These are phyloP conservation scores for Clarkia xantiana DNA, from an alignment of 345 rosid genomes.

Conservation along the genomic window DNA sequence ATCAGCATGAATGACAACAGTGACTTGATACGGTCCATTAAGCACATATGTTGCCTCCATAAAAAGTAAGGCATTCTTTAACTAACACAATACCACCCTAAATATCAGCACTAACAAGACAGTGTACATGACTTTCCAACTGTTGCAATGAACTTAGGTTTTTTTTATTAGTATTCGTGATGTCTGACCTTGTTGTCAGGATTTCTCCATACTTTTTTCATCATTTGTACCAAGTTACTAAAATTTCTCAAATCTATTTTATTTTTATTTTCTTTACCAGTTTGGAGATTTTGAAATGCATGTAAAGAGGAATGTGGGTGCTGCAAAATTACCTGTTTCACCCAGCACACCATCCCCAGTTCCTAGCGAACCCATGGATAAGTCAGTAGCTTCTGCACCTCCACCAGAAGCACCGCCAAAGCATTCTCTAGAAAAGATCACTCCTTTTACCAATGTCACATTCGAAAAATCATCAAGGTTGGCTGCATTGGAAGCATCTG, in stretches of 20 bases:
- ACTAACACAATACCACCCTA: too few species aligned
- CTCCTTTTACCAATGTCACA: constrained; percentile 46
- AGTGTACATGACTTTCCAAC: too few species aligned
- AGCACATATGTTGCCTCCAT: too few species aligned
- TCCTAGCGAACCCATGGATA: constrained; percentile 62
- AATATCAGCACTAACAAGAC: too few species aligned
- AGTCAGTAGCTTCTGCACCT: constrained; percentile 28
- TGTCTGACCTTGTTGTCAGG: too few species aligned
- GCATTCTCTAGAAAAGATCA: constrained; percentile 33
- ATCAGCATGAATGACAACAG: too few species aligned
- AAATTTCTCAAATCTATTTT: background rate
- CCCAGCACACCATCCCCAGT: constrained; percentile 65
- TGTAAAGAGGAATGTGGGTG: constrained; percentile 58
- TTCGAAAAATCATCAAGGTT: constrained; percentile 59
- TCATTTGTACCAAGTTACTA: too few species aligned
- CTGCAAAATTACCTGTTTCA: constrained; percentile 35
- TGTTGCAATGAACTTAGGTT: too few species aligned
- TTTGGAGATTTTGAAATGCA: constrained; percentile 91
- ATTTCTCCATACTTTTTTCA: too few species aligned
- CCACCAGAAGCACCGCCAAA: constrained; percentile 31
- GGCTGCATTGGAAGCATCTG: constrained; percentile 75
- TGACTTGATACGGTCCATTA: too few species aligned
- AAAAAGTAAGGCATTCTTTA: too few species aligned
- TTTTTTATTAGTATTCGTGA: too few species aligned
- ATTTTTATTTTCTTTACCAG: constrained; percentile 21